phyloP scores from a whole-genome alignment of 116 monocot species.

The Posidonia oceanica region DNA sequence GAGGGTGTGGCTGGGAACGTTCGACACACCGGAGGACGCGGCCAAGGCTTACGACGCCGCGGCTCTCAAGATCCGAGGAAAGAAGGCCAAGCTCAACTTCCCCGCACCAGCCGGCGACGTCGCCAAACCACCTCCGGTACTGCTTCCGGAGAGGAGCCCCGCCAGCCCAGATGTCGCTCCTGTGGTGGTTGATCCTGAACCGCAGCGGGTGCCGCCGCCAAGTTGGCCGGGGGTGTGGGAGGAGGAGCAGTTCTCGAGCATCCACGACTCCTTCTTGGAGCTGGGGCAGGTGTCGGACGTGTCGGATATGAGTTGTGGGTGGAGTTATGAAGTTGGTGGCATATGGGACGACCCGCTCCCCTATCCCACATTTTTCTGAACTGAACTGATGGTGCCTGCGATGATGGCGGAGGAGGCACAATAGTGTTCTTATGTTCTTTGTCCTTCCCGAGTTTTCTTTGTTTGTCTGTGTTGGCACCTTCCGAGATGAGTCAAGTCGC shows the following conservation, averaged over 20 bases:
- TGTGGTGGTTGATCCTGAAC: constrained; percentile 9
- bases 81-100: constrained; percentile 16
- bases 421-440: too few species aligned
- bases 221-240: not conserved
- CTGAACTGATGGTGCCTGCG: too few species aligned
- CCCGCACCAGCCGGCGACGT: not conserved
- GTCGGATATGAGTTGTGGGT: not conserved
- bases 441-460: too few species aligned
- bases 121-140: not conserved
- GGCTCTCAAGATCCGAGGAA: constrained; percentile 5
- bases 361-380: not conserved
- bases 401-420: too few species aligned
- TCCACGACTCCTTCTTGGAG: not conserved
- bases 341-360: not conserved
- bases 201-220: not conserved
- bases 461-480: too few species aligned
- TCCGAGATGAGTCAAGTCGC: too few species aligned
- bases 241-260: not conserved
- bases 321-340: not conserved
- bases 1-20: constrained; percentile 13
- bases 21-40: constrained; percentile 11
- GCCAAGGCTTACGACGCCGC: constrained; percentile 12
- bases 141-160: constrained; percentile 37
- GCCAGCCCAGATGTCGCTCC: constrained; percentile 20
- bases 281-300: not conserved